Evolutionary conservation across 768 basidiomycete species (phyloP), one percentile per base, ranked within the genome.

Genomic region (Lactarius hengduanensis): DNA sequence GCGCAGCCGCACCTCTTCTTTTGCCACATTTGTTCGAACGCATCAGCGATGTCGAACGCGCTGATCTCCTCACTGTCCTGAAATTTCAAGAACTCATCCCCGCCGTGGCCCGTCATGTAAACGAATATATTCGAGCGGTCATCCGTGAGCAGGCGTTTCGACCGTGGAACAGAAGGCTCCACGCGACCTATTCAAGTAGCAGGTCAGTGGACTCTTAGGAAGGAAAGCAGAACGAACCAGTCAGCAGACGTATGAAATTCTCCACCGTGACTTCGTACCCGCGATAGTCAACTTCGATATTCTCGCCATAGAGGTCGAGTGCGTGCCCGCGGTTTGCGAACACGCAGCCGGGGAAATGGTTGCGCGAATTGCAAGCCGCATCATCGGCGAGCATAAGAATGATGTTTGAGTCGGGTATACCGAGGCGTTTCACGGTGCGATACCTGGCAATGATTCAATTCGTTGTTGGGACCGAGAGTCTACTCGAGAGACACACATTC

Each of bases 351-450:
- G 97, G 89, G 72, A 94, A 96, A 59, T 85, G 87, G 79, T 99
- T 98, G 47, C 96, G 84, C 9, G 92, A 73, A 74, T 98, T 97
- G 73, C 97, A 99, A 0, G 96, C 92, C 2, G 85, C 92, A 74
- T 98, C 97, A 75, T 99, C 97, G 7, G 96, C 93, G 60, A 99
- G 84, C 97, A 98, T 98, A 61, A 99, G 88, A 76, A 99, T 96
- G 75, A 99, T 98, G 72, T 98, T 96, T 13, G 93, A 95, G 79
- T 99, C 97, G 22, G 97, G 96, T 66, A 99, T 97, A 16, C 97
- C 97, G 11, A 99, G 85, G 8, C 96, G 89, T 75, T 99, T 98
- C 62, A 99, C 94, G 1, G 96, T 98, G 65, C 97, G 92, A 74
- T 98, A 98, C 93, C 94, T 95, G 22, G 69, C 40, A 26, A 18